Percentiles rank a stretch among this genome's conserved stretches.
Evolutionary conservation across 23 red algal genomes (phyloP).

Genomic region (Agarophyton chilense): DNA sequence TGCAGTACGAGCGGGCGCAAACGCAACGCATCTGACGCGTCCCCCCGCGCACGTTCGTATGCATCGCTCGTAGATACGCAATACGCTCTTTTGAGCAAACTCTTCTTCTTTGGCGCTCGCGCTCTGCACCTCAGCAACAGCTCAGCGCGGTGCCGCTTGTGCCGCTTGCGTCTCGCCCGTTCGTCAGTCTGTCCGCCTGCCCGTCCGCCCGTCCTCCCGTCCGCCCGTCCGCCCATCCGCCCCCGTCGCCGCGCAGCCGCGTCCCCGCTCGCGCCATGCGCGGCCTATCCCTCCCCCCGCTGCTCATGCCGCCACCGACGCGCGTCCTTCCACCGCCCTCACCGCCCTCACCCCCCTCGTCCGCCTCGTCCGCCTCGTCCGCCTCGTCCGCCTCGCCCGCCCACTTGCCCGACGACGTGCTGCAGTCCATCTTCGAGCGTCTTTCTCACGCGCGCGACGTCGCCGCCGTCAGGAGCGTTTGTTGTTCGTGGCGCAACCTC

Average conservation of each 20-base stretch:
- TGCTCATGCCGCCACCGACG: background rate
- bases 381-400: background rate
- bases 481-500: conserved; percentile 28
- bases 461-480: conserved; percentile 46
- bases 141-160: too few species aligned
- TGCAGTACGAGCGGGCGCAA: too few species aligned
- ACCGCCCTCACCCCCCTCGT: background rate
- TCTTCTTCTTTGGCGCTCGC: too few species aligned
- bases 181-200: too few species aligned
- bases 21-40: too few species aligned
- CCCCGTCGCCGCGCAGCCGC: background rate
- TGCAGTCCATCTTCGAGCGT: conserved; percentile 56
- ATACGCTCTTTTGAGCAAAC: too few species aligned
- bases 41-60: too few species aligned
- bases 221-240: background rate
- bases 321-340: background rate
- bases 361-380: background rate
- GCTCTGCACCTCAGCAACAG: too few species aligned
- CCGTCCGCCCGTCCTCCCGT: too few species aligned
- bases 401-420: conserved; percentile 58
- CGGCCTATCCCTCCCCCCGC: background rate
- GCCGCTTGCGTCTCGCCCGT: too few species aligned
- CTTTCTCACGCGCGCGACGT: conserved; percentile 27
- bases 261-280: background rate
- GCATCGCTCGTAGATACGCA: too few species aligned